These are phyloP conservation scores for Colletotrichum musae DNA, from an alignment of 2,329 filamentous ascomycete genomes.

Conservation along the genomic window DNA sequence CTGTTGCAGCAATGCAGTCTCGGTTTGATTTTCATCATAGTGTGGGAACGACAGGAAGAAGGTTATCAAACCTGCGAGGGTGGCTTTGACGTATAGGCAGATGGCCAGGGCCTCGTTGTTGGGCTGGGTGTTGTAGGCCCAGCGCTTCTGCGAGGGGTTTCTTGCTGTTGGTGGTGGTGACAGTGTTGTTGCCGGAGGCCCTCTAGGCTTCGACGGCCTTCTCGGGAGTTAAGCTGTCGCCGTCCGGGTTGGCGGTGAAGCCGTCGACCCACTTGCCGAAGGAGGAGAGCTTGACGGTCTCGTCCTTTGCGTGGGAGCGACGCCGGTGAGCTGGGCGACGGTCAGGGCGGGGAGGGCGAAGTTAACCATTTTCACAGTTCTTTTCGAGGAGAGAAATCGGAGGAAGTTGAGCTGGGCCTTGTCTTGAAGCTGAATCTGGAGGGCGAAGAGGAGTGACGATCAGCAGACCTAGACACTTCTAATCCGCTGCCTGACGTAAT, in stretches of 20 bases:
- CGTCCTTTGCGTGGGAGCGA: background rate
- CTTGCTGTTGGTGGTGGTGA: background rate
- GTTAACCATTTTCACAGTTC: conserved; percentile 23
- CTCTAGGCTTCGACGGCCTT: conserved; percentile 30
- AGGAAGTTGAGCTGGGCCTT: too few species aligned
- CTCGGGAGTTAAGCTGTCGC: conserved; percentile 29
- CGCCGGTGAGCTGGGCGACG: conserved; percentile 2
- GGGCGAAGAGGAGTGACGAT: too few species aligned
- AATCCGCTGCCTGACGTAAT: too few species aligned
- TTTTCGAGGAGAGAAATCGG: too few species aligned
- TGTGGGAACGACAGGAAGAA: too few species aligned
- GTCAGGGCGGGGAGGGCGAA: conserved; percentile 20
- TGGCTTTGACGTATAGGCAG: too few species aligned
- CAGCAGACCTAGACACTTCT: too few species aligned
- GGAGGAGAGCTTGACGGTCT: conserved; percentile 22
- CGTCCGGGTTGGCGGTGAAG: conserved; percentile 38
- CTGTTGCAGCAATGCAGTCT: too few species aligned
- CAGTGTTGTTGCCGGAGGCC: conserved; percentile 7
- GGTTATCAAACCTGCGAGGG: too few species aligned
- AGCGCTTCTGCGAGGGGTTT: conserved; percentile 21
- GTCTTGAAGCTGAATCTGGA: too few species aligned
- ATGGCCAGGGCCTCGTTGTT: background rate
- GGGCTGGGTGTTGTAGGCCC: conserved; percentile 19
- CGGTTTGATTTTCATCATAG: too few species aligned
- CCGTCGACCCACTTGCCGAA: conserved; percentile 36